phyloP scores from a whole-genome alignment of 2,329 filamentous ascomycete species.

The Gremmenia infestans region DNA sequence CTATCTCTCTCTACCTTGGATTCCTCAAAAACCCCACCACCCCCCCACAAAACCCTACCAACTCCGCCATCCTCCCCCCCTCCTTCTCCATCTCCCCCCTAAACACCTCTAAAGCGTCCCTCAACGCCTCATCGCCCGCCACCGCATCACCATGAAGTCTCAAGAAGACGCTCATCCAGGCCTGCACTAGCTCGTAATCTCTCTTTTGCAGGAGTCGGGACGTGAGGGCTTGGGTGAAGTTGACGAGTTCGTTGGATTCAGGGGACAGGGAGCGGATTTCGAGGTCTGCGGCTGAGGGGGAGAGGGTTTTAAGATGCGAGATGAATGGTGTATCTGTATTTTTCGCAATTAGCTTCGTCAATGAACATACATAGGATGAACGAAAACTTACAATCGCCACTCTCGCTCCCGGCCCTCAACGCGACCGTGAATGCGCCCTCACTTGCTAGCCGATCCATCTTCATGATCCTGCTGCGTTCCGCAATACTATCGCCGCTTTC shows the following conservation, averaged over 20 bases:
- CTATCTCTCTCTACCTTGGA: slow-evolving; percentile 18
- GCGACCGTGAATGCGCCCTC: slow-evolving; percentile 56
- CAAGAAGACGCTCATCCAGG: slow-evolving; percentile 96
- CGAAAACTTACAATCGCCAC: slow-evolving; percentile 53
- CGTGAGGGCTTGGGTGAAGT: slow-evolving; percentile 80
- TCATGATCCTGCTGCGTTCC: slow-evolving; percentile 63
- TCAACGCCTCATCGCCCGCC: slow-evolving; percentile 40
- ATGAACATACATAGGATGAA: background rate
- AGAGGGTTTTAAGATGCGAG: slow-evolving; percentile 71
- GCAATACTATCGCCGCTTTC: slow-evolving; percentile 34
- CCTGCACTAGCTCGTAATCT: slow-evolving; percentile 92
- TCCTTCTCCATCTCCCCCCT: slow-evolving; percentile 68
- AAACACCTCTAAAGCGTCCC: slow-evolving; percentile 62
- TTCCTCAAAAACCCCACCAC: slow-evolving; percentile 77
- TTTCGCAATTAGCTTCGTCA: slow-evolving; percentile 13
- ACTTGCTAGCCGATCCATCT: slow-evolving; percentile 53
- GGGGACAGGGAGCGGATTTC: slow-evolving; percentile 77
- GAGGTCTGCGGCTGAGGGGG: slow-evolving; percentile 81
- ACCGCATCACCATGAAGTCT: slow-evolving; percentile 67
- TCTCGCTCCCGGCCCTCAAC: slow-evolving; percentile 48
- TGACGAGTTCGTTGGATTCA: slow-evolving; percentile 63
- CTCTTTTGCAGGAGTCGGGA: slow-evolving; percentile 59
- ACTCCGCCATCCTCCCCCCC: slow-evolving; percentile 61
- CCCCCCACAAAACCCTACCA: slow-evolving; percentile 84
- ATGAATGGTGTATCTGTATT: slow-evolving; percentile 60